Percentiles rank a stretch among this genome's conserved stretches.
Evolutionary conservation across 805 yeast species (phyloP).

Genomic region (Yarrowia sp.): DNA sequence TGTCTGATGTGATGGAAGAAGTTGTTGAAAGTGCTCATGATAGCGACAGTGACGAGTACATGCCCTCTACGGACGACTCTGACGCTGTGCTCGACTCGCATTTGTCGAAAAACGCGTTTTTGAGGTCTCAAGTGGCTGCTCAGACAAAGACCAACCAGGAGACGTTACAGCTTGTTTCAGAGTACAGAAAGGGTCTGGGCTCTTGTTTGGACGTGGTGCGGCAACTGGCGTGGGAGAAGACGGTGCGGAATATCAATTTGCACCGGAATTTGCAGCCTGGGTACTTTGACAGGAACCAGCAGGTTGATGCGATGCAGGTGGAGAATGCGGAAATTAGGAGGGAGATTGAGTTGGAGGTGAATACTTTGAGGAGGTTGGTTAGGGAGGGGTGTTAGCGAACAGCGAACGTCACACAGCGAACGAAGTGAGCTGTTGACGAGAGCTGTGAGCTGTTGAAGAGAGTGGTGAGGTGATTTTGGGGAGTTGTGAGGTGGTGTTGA

Average conservation of each 20-base stretch:
- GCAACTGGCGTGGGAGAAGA: constrained; percentile 41
- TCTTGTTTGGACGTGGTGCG: constrained; percentile 42
- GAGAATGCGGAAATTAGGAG: constrained; percentile 41
- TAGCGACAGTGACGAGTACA: constrained; percentile 17
- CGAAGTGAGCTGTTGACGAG: not conserved
- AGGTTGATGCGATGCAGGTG: constrained; percentile 42
- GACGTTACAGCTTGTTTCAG: constrained; percentile 40
- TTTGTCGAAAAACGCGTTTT: constrained; percentile 30
- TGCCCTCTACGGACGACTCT: not conserved
- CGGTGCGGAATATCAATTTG: constrained; percentile 41
- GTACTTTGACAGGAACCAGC: constrained; percentile 22
- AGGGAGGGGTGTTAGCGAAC: constrained; percentile 1
- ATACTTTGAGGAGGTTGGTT: constrained; percentile 38
- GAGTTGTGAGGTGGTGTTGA: not conserved
- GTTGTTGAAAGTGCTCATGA: not conserved
- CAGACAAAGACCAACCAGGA: constrained; percentile 40
- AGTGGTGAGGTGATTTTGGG: too few relatives aligned
- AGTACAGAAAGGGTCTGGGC: constrained; percentile 41
- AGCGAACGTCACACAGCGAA: not conserved
- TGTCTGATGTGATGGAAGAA: not conserved
- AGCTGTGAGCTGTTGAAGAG: not conserved
- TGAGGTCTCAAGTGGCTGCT: constrained; percentile 39
- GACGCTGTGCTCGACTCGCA: not conserved
- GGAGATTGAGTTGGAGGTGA: constrained; percentile 42
- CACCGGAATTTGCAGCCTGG: constrained; percentile 41